Conservation (phyloP, 1,139 yeast genomes). For the Arxiozyma telluris region DNA sequence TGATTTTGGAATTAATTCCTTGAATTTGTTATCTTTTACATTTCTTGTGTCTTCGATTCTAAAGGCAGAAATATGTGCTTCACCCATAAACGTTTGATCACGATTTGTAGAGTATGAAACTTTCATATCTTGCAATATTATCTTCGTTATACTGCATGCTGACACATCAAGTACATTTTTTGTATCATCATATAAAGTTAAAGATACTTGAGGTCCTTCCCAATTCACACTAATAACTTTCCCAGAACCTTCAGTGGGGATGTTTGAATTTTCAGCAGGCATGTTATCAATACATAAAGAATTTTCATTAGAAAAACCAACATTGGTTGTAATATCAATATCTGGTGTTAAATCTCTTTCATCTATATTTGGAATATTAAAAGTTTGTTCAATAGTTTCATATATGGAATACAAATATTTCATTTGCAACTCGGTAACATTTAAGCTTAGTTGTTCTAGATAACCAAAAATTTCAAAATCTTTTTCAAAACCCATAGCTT, state of each 20-base stretch:
- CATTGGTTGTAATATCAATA: background rate
- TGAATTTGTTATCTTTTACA: conserved; percentile 56
- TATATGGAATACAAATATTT: conserved; percentile 48
- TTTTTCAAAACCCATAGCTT: conserved; percentile 39
- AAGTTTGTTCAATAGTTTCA: conserved; percentile 50
- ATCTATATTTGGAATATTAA: conserved; percentile 33
- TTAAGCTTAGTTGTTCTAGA: conserved; percentile 57
- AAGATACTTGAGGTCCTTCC: conserved; percentile 51
- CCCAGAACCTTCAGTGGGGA: background rate
- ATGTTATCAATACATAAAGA: background rate
- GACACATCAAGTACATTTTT: conserved; percentile 33
- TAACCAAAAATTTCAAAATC: conserved; percentile 48
- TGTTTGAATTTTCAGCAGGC: background rate
- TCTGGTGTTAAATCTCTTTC: background rate
- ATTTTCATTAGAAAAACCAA: background rate
- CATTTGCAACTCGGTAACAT: conserved; percentile 72
- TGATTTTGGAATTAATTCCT: conserved; percentile 70
- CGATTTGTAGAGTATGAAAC: conserved; percentile 43
- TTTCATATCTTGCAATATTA: conserved; percentile 55
- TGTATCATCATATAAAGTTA: conserved; percentile 59
- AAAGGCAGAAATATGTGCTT: conserved; percentile 61
- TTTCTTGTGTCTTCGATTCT: conserved; percentile 67
- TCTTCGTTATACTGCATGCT: conserved; percentile 45
- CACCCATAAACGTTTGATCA: conserved; percentile 51
- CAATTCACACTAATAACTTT: conserved; percentile 36